Base-by-base conservation (phyloP, 2,329 filamentous ascomycete species). In the Aspergillus sergii region DNA sequence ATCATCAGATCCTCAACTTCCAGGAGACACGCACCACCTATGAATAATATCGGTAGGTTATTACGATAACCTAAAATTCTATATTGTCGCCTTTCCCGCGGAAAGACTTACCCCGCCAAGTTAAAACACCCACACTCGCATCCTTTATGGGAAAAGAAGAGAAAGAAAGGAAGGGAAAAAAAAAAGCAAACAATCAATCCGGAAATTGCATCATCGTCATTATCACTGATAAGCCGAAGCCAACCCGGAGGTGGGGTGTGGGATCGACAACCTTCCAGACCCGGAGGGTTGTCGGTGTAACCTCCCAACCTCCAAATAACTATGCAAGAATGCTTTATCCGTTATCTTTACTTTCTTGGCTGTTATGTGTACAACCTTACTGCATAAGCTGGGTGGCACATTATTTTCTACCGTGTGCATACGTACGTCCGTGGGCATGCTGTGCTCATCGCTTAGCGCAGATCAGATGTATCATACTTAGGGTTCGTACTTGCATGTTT, bases 101-200 rank as follows among this genome's bases (percentile, higher is more conserved):
- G 51, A 55, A 55, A 55, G 21, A 55, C 51, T 55, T 55, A 39
- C 51, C 51, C 51, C 51, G 14, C 32, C 51, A 55, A 36, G 51
- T 55, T 10, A 36, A 36, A 28, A 16, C n/a, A 14, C 46, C 8
- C 46, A n/a, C 46, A 10, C 46, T 9, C 23, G n/a, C 23, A 21
- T 28, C 16, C 16, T 11, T 16, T 51, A 30, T 16, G 8, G 39
- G 7, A 3, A 41, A 19, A 19, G 16, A 19, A n/a, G 4, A 41
- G 9, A n/a, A 28, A 28, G 21, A 28, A 48, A 28, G 28, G 11
- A 28, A 4, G 21, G 6, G 19, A 9, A 28, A 8, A 23, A 48
- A 46, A 26, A 46, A 46, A 23, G 21, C n/a, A 26, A 26, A 43
- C 9, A 21, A 12, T 23, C 43, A 46, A 46, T 6, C 43, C 4